Evolutionary conservation across 208 protist species (phyloP), one percentile per base, ranked within the genome.

Genomic region (Herpetomonas tarakana): DNA sequence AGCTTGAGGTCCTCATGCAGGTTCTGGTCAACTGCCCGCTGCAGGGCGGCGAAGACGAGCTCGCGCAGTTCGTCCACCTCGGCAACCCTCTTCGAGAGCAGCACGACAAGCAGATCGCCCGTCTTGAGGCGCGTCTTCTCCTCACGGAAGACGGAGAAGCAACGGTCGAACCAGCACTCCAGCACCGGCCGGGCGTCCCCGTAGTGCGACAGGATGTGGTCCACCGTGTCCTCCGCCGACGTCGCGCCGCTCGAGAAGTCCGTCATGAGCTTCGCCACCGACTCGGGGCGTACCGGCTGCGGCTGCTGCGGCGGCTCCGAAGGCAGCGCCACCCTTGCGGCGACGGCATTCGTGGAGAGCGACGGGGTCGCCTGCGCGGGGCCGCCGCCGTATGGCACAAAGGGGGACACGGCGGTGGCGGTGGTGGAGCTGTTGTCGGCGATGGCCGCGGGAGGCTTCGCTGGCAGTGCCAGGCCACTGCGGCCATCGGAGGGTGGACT

Each of bases 1-100:
- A 94, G 59, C 47, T 46, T 44, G 3, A 89, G 68, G 35, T 88
- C 83, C 52, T 94, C 83, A 61, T 94, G 68, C 28, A 90, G 54
- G 51, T 90, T 81, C 35, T 66, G 35, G 19, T 68, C 45, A 12
- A 94, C 52, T n/a, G 74, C 75, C 11, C 74, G 55, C 53, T 69
- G 41, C 49, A 93, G 70, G 7, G 67, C 69, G 28, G 52, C 46
- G 35, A 87, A 67, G 3, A 69, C 65, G 2, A 74, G 25, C n/a
- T 86, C 68, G 21, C 74, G 81, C 52, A 91, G 27, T 29, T 79
- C 72, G 21, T 73, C 60, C 0, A 61, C 58, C 38, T 68, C 60
- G 24, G 64, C 39, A 38, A 52, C 47, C 35, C 60, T 58, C 53
- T 52, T 38, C 44, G 61, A 39, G 16, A 64, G 6, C 24, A 85